Conservation (phyloP, 2,329 filamentous ascomycete genomes). For the Fusarium succisae region DNA sequence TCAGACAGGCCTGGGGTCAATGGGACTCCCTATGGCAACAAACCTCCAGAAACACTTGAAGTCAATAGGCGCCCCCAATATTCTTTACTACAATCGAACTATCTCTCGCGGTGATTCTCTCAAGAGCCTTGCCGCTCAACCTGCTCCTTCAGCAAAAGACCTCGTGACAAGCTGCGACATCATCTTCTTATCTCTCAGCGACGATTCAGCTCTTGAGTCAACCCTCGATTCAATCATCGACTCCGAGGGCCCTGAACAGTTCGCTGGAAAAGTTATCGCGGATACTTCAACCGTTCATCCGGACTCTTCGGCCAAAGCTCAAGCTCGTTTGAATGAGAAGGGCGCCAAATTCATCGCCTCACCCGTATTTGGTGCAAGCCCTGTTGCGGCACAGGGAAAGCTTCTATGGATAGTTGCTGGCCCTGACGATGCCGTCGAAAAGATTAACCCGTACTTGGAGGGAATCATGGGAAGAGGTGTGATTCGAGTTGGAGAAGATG, state of each 20-base stretch:
- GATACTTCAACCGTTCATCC: slow-evolving; percentile 63
- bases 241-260: not conserved
- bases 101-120: slow-evolving; percentile 54
- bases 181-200: slow-evolving; percentile 54
- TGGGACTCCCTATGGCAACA: slow-evolving; percentile 60
- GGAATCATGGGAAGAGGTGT: slow-evolving; percentile 55
- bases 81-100: slow-evolving; percentile 58
- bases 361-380: slow-evolving; percentile 62
- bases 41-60: slow-evolving; percentile 58
- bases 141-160: slow-evolving; percentile 31
- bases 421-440: slow-evolving; percentile 45
- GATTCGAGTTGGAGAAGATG: slow-evolving; percentile 54
- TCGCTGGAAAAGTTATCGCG: slow-evolving; percentile 54
- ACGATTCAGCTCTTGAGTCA: slow-evolving; percentile 51
- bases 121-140: slow-evolving; percentile 40
- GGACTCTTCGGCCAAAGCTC: slow-evolving; percentile 47
- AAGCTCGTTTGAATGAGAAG: slow-evolving; percentile 40
- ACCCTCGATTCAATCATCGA: slow-evolving; percentile 47
- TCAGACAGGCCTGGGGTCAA: slow-evolving; percentile 59
- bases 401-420: slow-evolving; percentile 59
- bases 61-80: slow-evolving; percentile 22
- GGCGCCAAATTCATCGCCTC: slow-evolving; percentile 53
- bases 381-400: slow-evolving; percentile 56
- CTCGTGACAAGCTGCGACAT: slow-evolving; percentile 47
- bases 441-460: slow-evolving; percentile 51